Conservation (phyloP, 345 rosid genomes). For the Populus simonii region DNA sequence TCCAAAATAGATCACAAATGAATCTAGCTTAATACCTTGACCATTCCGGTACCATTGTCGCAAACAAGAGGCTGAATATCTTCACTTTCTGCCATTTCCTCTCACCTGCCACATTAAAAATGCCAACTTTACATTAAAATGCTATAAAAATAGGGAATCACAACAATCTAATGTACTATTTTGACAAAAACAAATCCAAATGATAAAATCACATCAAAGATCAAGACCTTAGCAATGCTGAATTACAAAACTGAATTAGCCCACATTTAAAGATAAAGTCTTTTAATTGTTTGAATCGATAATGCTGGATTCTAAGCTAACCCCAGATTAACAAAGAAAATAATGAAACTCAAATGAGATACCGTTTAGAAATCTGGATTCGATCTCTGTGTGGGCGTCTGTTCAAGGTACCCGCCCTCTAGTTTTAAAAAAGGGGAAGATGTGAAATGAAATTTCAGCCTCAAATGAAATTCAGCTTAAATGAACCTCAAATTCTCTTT, state of each 20-base stretch:
- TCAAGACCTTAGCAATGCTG: not conserved
- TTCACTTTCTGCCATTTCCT: conserved; percentile 57
- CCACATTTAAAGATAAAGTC: not conserved
- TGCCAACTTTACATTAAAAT: conserved; percentile 1
- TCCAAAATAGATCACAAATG: not conserved
- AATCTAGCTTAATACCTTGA: conserved; percentile 41
- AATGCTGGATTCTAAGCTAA: not conserved
- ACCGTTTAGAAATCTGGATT: not conserved
- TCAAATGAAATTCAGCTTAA: conserved; percentile 38
- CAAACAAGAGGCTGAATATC: conserved; percentile 63
- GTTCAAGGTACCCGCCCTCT: conserved; percentile 41
- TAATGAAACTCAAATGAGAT: not conserved
- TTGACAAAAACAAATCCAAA: not conserved
- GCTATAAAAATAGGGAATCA: not conserved
- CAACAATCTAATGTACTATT: not conserved
- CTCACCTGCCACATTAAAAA: conserved; percentile 25
- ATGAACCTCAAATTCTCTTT: conserved; percentile 30
- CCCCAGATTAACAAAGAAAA: not conserved
- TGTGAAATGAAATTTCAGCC: conserved; percentile 22
- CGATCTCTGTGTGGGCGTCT: not conserved
- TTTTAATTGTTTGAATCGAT: not conserved
- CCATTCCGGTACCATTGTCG: conserved; percentile 73
- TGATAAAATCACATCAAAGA: not conserved
- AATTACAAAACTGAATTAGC: not conserved
- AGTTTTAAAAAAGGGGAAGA: conserved; percentile 27